Percentiles rank a stretch among this genome's conserved stretches.
Conservation (phyloP, 2,329 filamentous ascomycete genomes). For the Fusarium lyarnte region DNA sequence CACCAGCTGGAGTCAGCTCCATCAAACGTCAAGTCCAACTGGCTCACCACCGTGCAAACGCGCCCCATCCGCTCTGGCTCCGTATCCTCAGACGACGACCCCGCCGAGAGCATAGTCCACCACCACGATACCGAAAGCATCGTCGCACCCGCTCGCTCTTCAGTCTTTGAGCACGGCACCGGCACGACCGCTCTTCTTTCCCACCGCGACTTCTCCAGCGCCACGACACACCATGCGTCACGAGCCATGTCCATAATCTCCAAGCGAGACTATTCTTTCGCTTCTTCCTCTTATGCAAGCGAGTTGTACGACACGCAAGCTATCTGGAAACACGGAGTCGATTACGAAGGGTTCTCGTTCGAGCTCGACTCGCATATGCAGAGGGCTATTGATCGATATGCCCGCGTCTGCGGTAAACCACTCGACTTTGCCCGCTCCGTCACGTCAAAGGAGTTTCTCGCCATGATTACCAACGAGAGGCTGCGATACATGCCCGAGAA, state of each 20-base stretch:
- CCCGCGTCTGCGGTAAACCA: not conserved
- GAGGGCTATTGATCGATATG: not conserved
- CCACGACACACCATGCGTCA: not conserved
- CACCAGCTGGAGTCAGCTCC: not conserved
- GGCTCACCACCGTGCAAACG: not conserved
- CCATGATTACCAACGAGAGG: not conserved
- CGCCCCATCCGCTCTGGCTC: not conserved
- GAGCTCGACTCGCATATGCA: not conserved
- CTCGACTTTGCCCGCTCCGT: not conserved
- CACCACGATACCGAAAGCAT: not conserved
- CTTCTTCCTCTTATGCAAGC: not conserved
- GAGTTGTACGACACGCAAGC: not conserved
- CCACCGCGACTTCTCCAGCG: not conserved
- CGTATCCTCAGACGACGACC: not conserved
- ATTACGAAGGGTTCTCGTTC: not conserved
- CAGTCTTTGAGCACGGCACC: not conserved
- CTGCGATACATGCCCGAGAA: constrained; percentile 1
- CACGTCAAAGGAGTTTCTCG: not conserved
- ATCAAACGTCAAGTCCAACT: not conserved
- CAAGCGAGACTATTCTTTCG: not conserved
- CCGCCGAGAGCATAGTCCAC: not conserved
- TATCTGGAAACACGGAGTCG: not conserved
- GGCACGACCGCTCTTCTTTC: not conserved
- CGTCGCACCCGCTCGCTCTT: not conserved
- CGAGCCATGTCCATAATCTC: not conserved